A percentile compares a stretch with the other conserved stretches of the same genome.
phyloP scores from a whole-genome alignment of 345 rosid species.

The Lumnitzera racemosa region DNA sequence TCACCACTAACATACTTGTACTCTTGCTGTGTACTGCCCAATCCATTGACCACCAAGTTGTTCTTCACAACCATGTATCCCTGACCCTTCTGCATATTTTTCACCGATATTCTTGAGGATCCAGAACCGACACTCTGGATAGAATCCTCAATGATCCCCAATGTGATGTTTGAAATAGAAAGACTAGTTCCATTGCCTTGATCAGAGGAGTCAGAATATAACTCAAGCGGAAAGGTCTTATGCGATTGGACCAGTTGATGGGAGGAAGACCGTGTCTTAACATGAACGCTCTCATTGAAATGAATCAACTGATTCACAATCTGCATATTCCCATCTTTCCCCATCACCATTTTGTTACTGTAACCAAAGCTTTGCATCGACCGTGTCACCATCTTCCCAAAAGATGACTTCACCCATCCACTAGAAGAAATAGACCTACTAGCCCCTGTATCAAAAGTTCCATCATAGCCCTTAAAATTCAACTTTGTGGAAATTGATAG shows the following conservation, averaged over 20 bases:
- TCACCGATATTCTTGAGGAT: conserved; percentile 23
- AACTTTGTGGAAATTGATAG: conserved; percentile 22
- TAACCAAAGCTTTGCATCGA: conserved; percentile 43
- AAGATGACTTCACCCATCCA: conserved; percentile 68
- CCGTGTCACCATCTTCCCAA: conserved; percentile 45
- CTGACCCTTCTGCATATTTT: conserved; percentile 44
- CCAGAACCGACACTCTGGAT: conserved; percentile 12
- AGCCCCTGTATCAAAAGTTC: conserved; percentile 44
- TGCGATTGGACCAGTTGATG: conserved; percentile 21
- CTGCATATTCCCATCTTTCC: conserved; percentile 47
- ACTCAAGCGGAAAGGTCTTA: conserved; percentile 37
- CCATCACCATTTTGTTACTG: conserved; percentile 46
- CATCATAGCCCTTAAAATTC: conserved; percentile 46
- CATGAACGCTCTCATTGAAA: conserved; percentile 37
- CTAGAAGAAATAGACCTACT: conserved; percentile 41
- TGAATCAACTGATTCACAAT: conserved; percentile 51
- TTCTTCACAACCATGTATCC: conserved; percentile 38
- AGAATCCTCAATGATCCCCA: conserved; percentile 52
- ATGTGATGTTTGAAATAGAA: conserved; percentile 26
- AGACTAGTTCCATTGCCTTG: conserved; percentile 30
- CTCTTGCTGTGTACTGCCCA: conserved; percentile 47
- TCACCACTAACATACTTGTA: conserved; percentile 40
- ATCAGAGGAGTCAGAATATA: conserved; percentile 26
- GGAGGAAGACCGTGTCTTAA: conserved; percentile 19
- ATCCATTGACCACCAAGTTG: conserved; percentile 31